Percentiles rank a stretch among this genome's conserved stretches.
Conservation (phyloP, 306 rosid species). For the Castanospermum australe region DNA sequence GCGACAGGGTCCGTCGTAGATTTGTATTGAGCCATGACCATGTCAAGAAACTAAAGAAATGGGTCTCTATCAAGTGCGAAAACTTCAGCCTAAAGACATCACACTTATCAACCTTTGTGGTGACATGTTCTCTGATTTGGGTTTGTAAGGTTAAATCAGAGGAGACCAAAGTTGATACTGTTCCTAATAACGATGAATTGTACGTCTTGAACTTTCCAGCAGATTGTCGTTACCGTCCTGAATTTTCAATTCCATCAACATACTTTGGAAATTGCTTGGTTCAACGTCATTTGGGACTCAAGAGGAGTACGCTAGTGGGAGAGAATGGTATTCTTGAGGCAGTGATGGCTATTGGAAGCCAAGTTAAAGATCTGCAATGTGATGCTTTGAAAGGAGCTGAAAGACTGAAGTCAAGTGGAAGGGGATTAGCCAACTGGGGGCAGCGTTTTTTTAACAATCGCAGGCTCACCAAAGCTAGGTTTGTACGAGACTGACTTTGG, state of each 20-base stretch:
- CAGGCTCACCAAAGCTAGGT: slow-evolving; percentile 22
- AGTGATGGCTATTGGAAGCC: slow-evolving; percentile 5
- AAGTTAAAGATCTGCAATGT: neutral
- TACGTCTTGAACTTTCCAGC: neutral
- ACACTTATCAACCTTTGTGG: slow-evolving; percentile 1
- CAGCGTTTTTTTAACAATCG: neutral
- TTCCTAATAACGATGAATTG: neutral
- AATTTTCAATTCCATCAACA: neutral
- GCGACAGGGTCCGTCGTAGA: slow-evolving; percentile 20
- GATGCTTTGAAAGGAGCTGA: slow-evolving; percentile 11
- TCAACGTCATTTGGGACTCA: neutral
- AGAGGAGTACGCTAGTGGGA: slow-evolving; percentile 11
- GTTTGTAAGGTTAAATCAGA: slow-evolving; percentile 1
- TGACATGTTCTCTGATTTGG: slow-evolving; percentile 24
- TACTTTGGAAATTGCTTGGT: slow-evolving; percentile 32
- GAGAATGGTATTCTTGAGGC: slow-evolving; percentile 22
- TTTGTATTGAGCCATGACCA: neutral
- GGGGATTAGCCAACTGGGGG: neutral
- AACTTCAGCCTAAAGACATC: neutral
- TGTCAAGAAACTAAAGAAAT: slow-evolving; percentile 21
- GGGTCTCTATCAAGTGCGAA: neutral
- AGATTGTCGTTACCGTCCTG: slow-evolving; percentile 26
- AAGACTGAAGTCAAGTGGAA: neutral
- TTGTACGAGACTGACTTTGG: slow-evolving; percentile 36
- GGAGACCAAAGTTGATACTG: neutral